A percentile compares a stretch with the other conserved stretches of the same genome.
These are phyloP conservation scores for Petrea volubilis DNA, from an alignment of 257 asterid species.

Conservation along the genomic window DNA sequence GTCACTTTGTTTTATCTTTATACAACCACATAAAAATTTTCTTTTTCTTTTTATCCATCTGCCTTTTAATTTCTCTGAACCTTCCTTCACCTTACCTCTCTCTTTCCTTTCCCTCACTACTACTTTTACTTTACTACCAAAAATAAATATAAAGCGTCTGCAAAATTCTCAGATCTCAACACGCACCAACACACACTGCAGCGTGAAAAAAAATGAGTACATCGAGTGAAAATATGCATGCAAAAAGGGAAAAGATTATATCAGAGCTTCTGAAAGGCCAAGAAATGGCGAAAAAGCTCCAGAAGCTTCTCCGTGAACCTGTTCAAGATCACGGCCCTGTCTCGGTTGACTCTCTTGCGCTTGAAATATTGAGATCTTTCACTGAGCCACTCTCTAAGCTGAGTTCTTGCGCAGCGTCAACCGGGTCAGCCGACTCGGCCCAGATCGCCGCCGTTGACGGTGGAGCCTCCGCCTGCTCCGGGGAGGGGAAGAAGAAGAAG, in stretches of 20 bases:
- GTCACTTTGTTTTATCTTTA: not conserved
- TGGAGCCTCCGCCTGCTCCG: constrained; percentile 14
- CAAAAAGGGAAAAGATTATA: not conserved
- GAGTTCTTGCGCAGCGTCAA: not conserved
- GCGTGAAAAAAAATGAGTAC: not conserved
- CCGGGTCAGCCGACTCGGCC: not conserved
- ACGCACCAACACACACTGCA: not conserved
- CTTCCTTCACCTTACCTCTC: constrained; percentile 2
- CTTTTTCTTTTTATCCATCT: not conserved
- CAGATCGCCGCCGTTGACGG: constrained; percentile 27
- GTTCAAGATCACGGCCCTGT: constrained; percentile 11
- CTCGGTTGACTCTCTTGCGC: constrained; percentile 22
- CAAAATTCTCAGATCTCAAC: not conserved
- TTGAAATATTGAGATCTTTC: constrained; percentile 37
- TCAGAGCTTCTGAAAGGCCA: constrained; percentile 37
- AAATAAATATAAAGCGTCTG: not conserved
- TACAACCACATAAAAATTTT: not conserved
- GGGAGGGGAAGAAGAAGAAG: constrained; percentile 13
- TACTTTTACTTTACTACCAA: not conserved
- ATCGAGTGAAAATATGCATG: not conserved
- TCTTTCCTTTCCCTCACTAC: not conserved
- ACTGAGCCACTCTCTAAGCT: constrained; percentile 24
- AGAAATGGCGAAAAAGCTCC: constrained; percentile 36
- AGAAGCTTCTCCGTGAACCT: constrained; percentile 29
- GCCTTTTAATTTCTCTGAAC: not conserved